These are phyloP conservation scores for Somion occarium DNA, from an alignment of 1,284 basidiomycete genomes.

Conservation along the genomic window DNA sequence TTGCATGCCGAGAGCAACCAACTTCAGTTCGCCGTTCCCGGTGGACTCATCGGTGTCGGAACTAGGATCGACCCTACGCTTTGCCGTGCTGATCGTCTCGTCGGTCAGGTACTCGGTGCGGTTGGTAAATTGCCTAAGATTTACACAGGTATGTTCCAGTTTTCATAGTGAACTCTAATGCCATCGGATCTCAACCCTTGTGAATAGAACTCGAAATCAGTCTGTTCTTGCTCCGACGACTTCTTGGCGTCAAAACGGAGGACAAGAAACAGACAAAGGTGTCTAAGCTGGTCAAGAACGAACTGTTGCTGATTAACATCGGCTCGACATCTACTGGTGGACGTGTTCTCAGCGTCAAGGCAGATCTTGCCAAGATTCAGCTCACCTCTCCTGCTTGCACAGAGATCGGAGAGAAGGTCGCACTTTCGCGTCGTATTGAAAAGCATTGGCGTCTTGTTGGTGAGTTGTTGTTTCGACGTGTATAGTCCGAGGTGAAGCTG, in stretches of 20 bases:
- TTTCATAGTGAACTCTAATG: too few relatives aligned
- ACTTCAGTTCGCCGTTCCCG: constrained; percentile 93
- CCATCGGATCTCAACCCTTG: too few relatives aligned
- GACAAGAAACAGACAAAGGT: constrained; percentile 99
- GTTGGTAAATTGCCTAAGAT: constrained; percentile 93
- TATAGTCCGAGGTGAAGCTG: background rate
- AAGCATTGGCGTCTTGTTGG: constrained; percentile 95
- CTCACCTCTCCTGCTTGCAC: constrained; percentile 91
- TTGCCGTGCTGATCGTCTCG: constrained; percentile 93
- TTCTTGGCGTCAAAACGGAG: constrained; percentile 95
- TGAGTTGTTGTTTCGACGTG: constrained; percentile 31
- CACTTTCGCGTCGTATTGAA: constrained; percentile 87
- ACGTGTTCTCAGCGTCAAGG: constrained; percentile 87
- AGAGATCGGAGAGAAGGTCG: constrained; percentile 94
- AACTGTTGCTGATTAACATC: constrained; percentile 92
- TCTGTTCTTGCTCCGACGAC: constrained; percentile 87
- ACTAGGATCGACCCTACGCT: constrained; percentile 96
- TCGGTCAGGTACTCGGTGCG: constrained; percentile 93
- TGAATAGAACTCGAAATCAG: constrained; percentile 87
- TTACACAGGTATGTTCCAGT: constrained; percentile 79
- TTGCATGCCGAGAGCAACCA: constrained; percentile 95
- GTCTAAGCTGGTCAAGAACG: constrained; percentile 88
- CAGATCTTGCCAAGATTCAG: constrained; percentile 89
- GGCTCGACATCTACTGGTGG: constrained; percentile 94
- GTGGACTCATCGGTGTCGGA: constrained; percentile 96